Evolutionary conservation across 1,139 yeast species (phyloP), one percentile per base, ranked within the genome.

Genomic region (Saccharomyces hybrid): DNA sequence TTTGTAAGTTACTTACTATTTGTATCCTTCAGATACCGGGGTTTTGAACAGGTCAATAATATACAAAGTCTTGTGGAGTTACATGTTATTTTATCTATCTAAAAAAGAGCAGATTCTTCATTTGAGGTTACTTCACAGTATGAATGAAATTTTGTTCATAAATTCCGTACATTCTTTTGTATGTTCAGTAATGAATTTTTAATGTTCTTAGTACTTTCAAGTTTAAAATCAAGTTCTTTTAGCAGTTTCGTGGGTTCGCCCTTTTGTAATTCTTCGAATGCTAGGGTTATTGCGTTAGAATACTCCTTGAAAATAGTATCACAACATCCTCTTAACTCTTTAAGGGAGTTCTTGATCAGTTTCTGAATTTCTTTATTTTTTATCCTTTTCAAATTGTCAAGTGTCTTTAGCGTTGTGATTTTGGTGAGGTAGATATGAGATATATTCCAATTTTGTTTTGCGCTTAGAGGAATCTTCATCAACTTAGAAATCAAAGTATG

Each of bases 341-440:
- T 56, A 16, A 66, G 51, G 29, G 56, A 52, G 7, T 47, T 13
- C 51, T 64, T 66, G 2, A 67, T 59, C 9, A 47, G 16, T 6
- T 52, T 29, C 47, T 62, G 65, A 14, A 54, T 32, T 6, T 56
- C 46, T 42, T 51, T 55, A 49, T 63, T 63, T 48, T 64, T 64
- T n/a, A 67, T 59, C 50, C 67, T 63, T 50, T 70, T 68, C 53
- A 66, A 59, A 5, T 58, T 59, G 46, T 69, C 73, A 41, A 71
- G 57, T 5, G 71, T 71, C 52, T 70, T 68, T 13, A 69, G 57
- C 0, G 73, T 69, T 9, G 68, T 57, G 7, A 69, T 50, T 23
- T 53, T 52, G 3, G 61, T 59, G 27, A 63, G 53, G 44, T 69
- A 68, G 23, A 53, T 51, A 53, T 66, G 65, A 14, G 63, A 25